Percentiles rank a stretch among this genome's conserved stretches.
Conservation (phyloP, 2,329 filamentous ascomycete species). For the Fusarium lyarnte region DNA sequence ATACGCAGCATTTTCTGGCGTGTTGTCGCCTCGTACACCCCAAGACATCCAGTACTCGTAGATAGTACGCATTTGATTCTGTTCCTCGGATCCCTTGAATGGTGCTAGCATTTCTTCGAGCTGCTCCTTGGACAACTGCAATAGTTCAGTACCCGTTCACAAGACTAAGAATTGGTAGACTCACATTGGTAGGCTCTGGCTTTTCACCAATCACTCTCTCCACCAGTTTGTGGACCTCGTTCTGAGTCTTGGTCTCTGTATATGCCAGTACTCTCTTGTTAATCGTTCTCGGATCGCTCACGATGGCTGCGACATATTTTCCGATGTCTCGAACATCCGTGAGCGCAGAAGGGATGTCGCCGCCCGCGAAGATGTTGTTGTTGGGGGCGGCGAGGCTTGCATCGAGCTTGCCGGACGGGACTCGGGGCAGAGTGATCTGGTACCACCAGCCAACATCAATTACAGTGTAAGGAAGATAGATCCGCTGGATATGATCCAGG, state of each 20-base stretch:
- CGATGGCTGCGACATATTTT: constrained; percentile 1
- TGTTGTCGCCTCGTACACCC: constrained; percentile 15
- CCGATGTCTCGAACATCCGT: not conserved
- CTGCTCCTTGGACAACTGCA: not conserved
- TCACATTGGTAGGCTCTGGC: not conserved
- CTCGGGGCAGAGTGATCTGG: not conserved
- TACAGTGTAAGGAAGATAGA: constrained; percentile 61
- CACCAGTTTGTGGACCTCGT: not conserved
- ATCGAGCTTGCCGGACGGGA: constrained; percentile 5
- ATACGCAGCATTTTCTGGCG: not conserved
- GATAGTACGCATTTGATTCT: not conserved
- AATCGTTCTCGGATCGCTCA: not conserved
- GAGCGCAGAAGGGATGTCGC: not conserved
- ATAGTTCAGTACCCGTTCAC: fast-evolving
- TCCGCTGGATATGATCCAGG: constrained; percentile 57
- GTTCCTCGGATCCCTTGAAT: not conserved
- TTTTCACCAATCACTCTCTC: constrained; percentile 3
- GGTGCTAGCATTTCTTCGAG: not conserved
- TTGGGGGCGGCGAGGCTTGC: not conserved
- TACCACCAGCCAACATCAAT: constrained; percentile 16
- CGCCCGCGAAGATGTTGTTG: constrained; percentile 1
- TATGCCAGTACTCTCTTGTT: constrained; percentile 4
- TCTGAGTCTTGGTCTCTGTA: constrained; percentile 4
- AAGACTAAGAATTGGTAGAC: fast-evolving
- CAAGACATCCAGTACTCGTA: constrained; percentile 13